Conservation (phyloP, 1,139 yeast species). For the Lodderomyces theae region DNA sequence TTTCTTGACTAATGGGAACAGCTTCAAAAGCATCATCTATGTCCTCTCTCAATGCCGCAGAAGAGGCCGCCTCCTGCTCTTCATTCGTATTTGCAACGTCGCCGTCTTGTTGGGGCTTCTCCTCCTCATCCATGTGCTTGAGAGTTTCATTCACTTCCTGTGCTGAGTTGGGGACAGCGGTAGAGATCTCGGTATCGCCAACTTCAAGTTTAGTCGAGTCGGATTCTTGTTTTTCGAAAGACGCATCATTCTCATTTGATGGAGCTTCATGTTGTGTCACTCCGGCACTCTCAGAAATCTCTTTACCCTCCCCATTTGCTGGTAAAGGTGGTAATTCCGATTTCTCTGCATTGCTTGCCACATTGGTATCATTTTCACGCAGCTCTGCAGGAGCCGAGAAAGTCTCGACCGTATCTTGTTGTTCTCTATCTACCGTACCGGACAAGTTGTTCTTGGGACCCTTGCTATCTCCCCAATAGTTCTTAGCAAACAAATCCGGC, state of each 20-base stretch:
- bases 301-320: constrained; percentile 1
- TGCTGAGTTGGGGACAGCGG: not conserved
- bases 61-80: not conserved
- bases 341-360: not conserved
- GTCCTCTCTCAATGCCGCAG: constrained; percentile 4
- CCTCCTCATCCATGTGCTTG: constrained; percentile 7
- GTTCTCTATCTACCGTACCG: not conserved
- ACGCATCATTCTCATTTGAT: constrained; percentile 6
- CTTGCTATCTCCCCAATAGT: constrained; percentile 32
- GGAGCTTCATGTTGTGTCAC: not conserved
- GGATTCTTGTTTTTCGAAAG: constrained; percentile 2
- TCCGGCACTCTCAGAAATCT: not conserved
- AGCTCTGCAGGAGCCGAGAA: not conserved
- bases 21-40: constrained; percentile 13
- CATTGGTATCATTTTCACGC: not conserved
- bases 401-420: not conserved
- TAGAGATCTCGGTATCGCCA: not conserved
- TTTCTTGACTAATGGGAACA: constrained; percentile 8
- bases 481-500: constrained; percentile 45
- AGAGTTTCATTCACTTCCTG: not conserved
- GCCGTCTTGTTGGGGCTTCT: constrained; percentile 1
- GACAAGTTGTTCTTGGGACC: not conserved
- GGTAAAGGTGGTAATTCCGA: constrained; percentile 7
- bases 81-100: not conserved
- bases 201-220: constrained; percentile 1